Evolutionary conservation across 805 yeast genomes (phyloP), one percentile per base, ranked within the genome.

Genomic region (Metschnikowia chrysomelidarum): DNA sequence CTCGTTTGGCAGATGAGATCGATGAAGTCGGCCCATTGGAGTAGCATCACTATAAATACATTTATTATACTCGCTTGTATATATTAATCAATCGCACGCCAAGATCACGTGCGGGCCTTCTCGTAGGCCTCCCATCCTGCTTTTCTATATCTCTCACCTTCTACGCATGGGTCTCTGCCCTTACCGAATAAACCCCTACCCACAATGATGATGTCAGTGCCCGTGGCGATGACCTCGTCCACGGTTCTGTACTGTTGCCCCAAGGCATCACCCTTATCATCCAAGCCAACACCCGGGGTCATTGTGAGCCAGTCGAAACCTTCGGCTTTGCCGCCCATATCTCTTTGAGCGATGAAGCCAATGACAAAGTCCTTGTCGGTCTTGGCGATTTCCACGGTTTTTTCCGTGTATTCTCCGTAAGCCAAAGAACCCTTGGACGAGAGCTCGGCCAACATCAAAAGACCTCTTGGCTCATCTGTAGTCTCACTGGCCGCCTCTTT

Each of bases 201-300:
- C n/a, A 93, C 99, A 58, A 93, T 93, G 40, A 93, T 89, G 33
- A 93, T 76, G 59, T 93, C 99, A 2, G 95, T 75, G n/a, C 98
- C 98, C 1, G 83, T 77, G 10, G 75, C 56, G 9, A 91, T 71
- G 16, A 88, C 98, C 41, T 84, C 87, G 45, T 77, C 78, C 3
- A 91, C 98, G 4, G 96, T 80, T 60, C 98, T 76, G 62, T 93
- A 93, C 63, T 93, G 98, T 62, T 93, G 99, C 16, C 99, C 99
- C 43, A 93, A 72, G 1, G 82, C 78, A 58, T 93, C 99, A 11
- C 98, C 97, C 59, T 83, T 93, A 56, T 91, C 98, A 56, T 91
- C 98, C 34, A 93, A 73, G 3, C 98, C 98, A 24, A 93, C 98
- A 43, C 99, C 99, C 0, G 99, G 99, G 1, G 98, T 91, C 93